Evolutionary conservation across 805 yeast genomes (phyloP).

Genomic region (Kodamaea nitidulidarum): DNA sequence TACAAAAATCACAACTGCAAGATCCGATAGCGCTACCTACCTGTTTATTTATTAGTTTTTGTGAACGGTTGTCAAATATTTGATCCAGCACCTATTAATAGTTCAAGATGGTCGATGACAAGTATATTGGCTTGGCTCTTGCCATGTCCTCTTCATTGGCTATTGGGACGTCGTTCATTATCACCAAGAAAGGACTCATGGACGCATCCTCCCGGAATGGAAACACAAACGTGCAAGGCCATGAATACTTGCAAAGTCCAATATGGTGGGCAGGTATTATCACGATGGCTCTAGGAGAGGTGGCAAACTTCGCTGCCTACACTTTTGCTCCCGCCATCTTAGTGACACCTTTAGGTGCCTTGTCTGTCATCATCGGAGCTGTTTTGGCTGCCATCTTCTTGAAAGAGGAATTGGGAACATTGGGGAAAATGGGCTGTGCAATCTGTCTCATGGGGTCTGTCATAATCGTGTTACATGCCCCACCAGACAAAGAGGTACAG

Average conservation of each 20-base stretch:
- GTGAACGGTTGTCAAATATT: neutral
- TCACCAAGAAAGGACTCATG: constrained; percentile 81
- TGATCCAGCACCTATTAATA: constrained; percentile 5
- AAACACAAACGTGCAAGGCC: constrained; percentile 55
- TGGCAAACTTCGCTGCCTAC: constrained; percentile 91
- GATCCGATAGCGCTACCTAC: neutral
- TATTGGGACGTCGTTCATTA: constrained; percentile 84
- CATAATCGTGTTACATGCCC: constrained; percentile 86
- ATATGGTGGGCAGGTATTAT: constrained; percentile 93
- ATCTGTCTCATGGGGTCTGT: constrained; percentile 85
- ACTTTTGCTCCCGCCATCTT: constrained; percentile 92
- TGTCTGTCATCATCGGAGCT: constrained; percentile 88
- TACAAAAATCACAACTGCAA: neutral
- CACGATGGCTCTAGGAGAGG: constrained; percentile 87
- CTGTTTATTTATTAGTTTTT: neutral
- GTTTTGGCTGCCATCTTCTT: constrained; percentile 80
- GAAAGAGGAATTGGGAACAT: constrained; percentile 79
- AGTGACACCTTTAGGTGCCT: constrained; percentile 89
- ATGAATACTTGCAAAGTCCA: constrained; percentile 74
- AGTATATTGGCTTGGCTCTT: constrained; percentile 82
- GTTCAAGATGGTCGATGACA: constrained; percentile 57
- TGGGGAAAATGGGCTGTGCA: constrained; percentile 92
- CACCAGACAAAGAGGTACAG: constrained; percentile 84
- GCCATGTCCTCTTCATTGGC: constrained; percentile 87
- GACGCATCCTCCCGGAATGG: constrained; percentile 57